Base-by-base conservation (phyloP, 768 basidiomycete species). In the Mycena latifolia region DNA sequence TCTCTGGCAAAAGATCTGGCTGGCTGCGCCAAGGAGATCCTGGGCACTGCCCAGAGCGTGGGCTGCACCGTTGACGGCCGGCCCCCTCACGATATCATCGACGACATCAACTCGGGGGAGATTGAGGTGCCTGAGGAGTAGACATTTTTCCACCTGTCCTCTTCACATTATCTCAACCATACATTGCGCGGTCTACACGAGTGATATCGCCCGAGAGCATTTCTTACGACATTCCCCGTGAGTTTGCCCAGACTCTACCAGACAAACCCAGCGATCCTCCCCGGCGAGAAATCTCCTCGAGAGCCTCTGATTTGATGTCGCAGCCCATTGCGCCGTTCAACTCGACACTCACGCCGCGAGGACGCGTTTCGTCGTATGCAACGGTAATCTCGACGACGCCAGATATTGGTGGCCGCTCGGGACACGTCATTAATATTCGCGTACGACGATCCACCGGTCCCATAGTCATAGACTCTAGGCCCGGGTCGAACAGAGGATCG, bases 21-120 rank as follows among this genome's bases (percentile, higher is more conserved):
- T 5, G 93, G 93, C 50, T 91, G 89, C 66, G 93, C 89, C 71
- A 98, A 98, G 89, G 97, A 99, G 91, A 97, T 99, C 77, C 84
- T 99, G 77, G 97, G 97, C 57, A 99, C 97, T 29, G 94, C 95
- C 61, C 97, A 98, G 86, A 95, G 93, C 67, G 84, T 99, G 72
- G 97, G 97, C 45, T 98, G 96, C 89, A 97, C 96, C 51, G 86
- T 99, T 60, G 95, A 98, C 76, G 96, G 97, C 72, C 86, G 89
- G 78, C 91, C 93, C 35, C 89, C 97, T 63, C 97, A 98, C 81
- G 96, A 97, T 77, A 76, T 98, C 76, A 96, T 97, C 71, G 95
- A 96, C 57, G 89, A 81, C 58, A 95, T 95, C 76, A 87, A 92
- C 82, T 85, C 88, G 65, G 93, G 92, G 60, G 93, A 95, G 78